phyloP scores from a whole-genome alignment of 1,284 basidiomycete genomes.

The Apiotrichum sp. region DNA sequence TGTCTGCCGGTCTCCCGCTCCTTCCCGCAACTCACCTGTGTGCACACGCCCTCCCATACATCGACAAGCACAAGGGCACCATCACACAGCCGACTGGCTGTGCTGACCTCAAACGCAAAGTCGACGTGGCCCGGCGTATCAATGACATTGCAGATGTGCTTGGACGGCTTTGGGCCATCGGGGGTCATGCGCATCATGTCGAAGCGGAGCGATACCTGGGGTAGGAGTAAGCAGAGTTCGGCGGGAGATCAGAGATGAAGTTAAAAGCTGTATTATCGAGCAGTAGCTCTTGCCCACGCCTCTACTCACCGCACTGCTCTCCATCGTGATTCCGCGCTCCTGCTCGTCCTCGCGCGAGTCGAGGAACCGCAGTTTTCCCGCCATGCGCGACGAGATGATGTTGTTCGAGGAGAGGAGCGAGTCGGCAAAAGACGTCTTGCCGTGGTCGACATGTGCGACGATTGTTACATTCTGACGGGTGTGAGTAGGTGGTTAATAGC shows the following conservation, averaged over 20 bases:
- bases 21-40: slow-evolving; percentile 60
- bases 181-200: slow-evolving; percentile 57
- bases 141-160: slow-evolving; percentile 68
- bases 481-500: not conserved
- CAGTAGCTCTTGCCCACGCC: no score
- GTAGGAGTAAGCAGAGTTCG: not conserved
- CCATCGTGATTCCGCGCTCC: slow-evolving; percentile 97
- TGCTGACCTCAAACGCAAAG: slow-evolving; percentile 95
- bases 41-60: slow-evolving; percentile 96
- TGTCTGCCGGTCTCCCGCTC: no score
- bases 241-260: no score
- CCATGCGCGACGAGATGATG: slow-evolving; percentile 91
- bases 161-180: slow-evolving; percentile 32
- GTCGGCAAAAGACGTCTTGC: slow-evolving; percentile 94
- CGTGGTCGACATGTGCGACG: slow-evolving; percentile 56
- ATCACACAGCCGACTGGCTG: slow-evolving; percentile 87
- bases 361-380: slow-evolving; percentile 91
- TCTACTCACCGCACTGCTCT: slow-evolving; percentile 70
- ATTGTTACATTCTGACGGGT: slow-evolving; percentile 45
- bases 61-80: slow-evolving; percentile 96
- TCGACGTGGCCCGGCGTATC: slow-evolving; percentile 99
- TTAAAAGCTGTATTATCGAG: no score
- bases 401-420: slow-evolving; percentile 93
- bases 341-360: slow-evolving; percentile 97
- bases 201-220: slow-evolving; percentile 65